These are phyloP conservation scores for Botrytis cinerea DNA, from an alignment of 2,329 filamentous ascomycete species.

Conservation along the genomic window DNA sequence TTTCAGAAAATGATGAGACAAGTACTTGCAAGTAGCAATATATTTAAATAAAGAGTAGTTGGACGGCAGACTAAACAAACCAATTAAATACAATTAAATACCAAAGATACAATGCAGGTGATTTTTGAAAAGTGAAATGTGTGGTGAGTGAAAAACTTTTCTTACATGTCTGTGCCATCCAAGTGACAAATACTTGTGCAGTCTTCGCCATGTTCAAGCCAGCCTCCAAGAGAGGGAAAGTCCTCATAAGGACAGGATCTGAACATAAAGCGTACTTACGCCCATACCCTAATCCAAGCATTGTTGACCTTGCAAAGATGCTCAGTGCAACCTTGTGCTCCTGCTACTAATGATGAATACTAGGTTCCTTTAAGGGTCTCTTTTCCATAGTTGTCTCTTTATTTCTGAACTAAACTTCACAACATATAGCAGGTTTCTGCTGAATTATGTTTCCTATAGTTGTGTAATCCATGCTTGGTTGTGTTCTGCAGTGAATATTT, in stretches of 20 bases:
- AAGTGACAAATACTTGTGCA: not conserved
- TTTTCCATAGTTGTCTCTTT: not conserved
- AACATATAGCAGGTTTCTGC: not conserved
- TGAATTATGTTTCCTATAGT: no score
- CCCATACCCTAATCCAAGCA: not conserved
- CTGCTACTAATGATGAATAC: not conserved
- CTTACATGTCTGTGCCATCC: not conserved
- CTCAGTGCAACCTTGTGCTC: fast-evolving
- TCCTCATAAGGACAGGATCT: not conserved
- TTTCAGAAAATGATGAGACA: fast-evolving
- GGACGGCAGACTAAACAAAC: fast-evolving
- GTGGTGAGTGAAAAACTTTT: not conserved
- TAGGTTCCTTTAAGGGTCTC: fast-evolving
- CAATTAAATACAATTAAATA: not conserved
- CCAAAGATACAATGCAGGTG: not conserved
- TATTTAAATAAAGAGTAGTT: not conserved
- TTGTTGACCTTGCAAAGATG: not conserved
- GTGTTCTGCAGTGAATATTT: not conserved
- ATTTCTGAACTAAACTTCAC: fast-evolving
- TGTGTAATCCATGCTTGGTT: not conserved
- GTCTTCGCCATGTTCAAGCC: not conserved
- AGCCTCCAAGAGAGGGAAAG: fast-evolving
- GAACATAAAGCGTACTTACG: not conserved
- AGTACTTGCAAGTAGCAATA: not conserved
- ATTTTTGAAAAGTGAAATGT: not conserved